Percentiles rank a stretch among this genome's conserved stretches.
Evolutionary conservation across 2,329 filamentous ascomycete genomes (phyloP).

Genomic region (Tolypocladium inflatum): DNA sequence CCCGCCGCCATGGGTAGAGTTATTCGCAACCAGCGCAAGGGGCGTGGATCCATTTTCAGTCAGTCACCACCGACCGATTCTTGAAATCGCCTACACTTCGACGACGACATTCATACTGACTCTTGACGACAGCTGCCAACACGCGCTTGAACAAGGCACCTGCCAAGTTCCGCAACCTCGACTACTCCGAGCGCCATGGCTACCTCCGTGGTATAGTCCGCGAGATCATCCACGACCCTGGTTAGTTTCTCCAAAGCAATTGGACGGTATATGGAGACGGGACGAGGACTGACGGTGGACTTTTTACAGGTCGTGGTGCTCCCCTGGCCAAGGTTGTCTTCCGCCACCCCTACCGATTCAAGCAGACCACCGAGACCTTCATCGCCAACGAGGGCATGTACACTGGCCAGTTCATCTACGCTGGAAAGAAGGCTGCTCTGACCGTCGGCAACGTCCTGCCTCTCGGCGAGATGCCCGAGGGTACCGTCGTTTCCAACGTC

Average conservation of each 20-base stretch:
- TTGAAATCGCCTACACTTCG: slow-evolving; percentile 10
- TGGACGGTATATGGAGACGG: slow-evolving; percentile 8
- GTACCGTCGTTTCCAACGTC: slow-evolving; percentile 98
- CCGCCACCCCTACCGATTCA: slow-evolving; percentile 97
- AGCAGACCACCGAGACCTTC: slow-evolving; percentile 97
- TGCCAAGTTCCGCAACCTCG: slow-evolving; percentile 90
- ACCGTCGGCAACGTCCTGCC: slow-evolving; percentile 98
- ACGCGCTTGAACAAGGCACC: slow-evolving; percentile 81
- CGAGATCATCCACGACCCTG: slow-evolving; percentile 98
- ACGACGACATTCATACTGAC: slow-evolving; percentile 18
- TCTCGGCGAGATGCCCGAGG: slow-evolving; percentile 89
- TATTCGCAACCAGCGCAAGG: slow-evolving; percentile 59
- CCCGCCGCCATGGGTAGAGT: slow-evolving; percentile 44
- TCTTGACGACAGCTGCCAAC: slow-evolving; percentile 51
- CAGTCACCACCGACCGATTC: slow-evolving; percentile 21
- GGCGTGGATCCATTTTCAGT: slow-evolving; percentile 50
- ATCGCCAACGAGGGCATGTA: slow-evolving; percentile 99
- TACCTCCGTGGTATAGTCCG: slow-evolving; percentile 97
- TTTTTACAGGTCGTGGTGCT: slow-evolving; percentile 62
- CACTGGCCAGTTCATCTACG: slow-evolving; percentile 99
- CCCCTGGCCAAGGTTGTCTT: slow-evolving; percentile 94
- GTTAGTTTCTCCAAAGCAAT: slow-evolving; percentile 29
- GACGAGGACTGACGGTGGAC: slow-evolving; percentile 14
- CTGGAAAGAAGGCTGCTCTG: slow-evolving; percentile 95
- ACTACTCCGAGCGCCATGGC: slow-evolving; percentile 93